phyloP scores from a whole-genome alignment of 2,329 filamentous ascomycete species.

The Fusarium sp. region DNA sequence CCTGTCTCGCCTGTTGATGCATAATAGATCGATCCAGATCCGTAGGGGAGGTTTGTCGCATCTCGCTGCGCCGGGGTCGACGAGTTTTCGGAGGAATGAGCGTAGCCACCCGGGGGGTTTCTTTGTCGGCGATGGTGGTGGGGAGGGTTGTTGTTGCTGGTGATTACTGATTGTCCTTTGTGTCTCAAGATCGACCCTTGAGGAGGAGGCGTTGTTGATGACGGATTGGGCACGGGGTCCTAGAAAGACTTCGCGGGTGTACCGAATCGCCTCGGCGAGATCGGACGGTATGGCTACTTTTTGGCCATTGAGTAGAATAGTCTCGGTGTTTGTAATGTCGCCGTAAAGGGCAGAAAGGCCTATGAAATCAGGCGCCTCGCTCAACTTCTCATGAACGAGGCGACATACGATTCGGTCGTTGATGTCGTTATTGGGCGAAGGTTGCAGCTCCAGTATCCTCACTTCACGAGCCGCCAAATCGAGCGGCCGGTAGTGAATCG shows the following conservation, averaged over 20 bases:
- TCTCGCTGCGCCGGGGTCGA: slow-evolving; percentile 4
- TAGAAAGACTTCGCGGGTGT: slow-evolving; percentile 40
- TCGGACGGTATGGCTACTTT: slow-evolving; percentile 31
- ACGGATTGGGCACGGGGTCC: slow-evolving; percentile 16
- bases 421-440: slow-evolving; percentile 33
- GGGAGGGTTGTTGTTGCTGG: neutral
- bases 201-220: slow-evolving; percentile 14
- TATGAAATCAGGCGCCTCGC: slow-evolving; percentile 37
- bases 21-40: slow-evolving; percentile 40
- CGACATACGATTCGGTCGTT: slow-evolving; percentile 38
- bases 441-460: slow-evolving; percentile 40
- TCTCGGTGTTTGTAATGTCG: slow-evolving; percentile 34
- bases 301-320: slow-evolving; percentile 29
- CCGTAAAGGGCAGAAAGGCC: slow-evolving; percentile 40
- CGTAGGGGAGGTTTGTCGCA: slow-evolving; percentile 30
- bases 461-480: slow-evolving; percentile 27
- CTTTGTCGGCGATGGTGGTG: slow-evolving; percentile 31
- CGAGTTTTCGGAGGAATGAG: slow-evolving; percentile 34
- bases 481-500: slow-evolving; percentile 38
- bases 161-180: neutral
- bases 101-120: slow-evolving; percentile 38
- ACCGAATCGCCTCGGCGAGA: slow-evolving; percentile 36
- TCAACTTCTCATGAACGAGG: slow-evolving; percentile 33
- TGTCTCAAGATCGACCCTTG: slow-evolving; percentile 24
- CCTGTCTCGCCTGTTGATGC: slow-evolving; percentile 32